Percentiles rank a stretch among this genome's conserved stretches.
These are phyloP conservation scores for Hymenoscyphus occultus DNA, from an alignment of 2,329 filamentous ascomycete genomes.

Conservation along the genomic window DNA sequence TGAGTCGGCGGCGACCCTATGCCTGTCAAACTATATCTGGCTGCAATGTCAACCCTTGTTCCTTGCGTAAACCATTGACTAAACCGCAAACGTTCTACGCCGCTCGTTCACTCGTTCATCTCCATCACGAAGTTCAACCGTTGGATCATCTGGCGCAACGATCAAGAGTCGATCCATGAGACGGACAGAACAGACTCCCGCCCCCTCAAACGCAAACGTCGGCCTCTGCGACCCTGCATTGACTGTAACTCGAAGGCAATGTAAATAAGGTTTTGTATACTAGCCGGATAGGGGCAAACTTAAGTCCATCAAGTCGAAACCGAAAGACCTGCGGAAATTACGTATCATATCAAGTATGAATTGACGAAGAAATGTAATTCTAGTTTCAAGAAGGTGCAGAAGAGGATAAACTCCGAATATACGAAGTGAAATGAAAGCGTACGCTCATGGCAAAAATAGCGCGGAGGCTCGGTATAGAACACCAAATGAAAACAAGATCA, in stretches of 20 bases:
- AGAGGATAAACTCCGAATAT: neutral
- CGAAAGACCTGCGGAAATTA: neutral
- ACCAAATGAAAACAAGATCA: too few species aligned
- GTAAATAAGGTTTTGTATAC: neutral
- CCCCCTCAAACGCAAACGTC: neutral
- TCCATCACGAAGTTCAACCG: neutral
- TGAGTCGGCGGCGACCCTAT: neutral
- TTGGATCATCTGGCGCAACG: neutral
- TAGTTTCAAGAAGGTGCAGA: neutral
- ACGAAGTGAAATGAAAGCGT: neutral
- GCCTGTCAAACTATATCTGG: slow-evolving; percentile 2
- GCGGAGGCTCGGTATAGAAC: too few species aligned
- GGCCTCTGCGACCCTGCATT: neutral
- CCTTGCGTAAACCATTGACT: slow-evolving; percentile 1
- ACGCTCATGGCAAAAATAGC: neutral
- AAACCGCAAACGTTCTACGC: neutral
- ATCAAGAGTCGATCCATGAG: slow-evolving; percentile 1
- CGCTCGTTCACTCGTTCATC: neutral
- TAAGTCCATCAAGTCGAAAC: neutral
- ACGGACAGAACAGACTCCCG: slow-evolving; percentile 5
- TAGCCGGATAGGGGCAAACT: neutral
- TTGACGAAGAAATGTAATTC: neutral
- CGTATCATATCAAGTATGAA: neutral
- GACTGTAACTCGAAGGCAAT: slow-evolving; percentile 1
- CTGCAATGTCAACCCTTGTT: neutral